phyloP scores from a whole-genome alignment of 805 yeast species.

The Wickerhamomyces rabaulensis region DNA sequence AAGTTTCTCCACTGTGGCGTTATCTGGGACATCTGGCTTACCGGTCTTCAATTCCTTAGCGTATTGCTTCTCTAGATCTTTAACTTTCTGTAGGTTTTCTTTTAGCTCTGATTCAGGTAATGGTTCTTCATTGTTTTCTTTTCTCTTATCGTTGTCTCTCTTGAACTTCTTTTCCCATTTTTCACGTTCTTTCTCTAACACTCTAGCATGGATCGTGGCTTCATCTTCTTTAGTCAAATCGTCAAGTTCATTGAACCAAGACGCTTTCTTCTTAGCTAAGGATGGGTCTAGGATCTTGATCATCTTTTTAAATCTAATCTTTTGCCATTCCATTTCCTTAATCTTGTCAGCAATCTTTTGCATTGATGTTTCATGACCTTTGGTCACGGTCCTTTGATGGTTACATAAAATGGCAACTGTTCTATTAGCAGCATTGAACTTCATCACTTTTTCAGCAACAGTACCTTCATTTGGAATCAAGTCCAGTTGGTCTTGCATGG shows the following conservation, averaged over 20 bases:
- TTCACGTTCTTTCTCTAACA: slow-evolving; percentile 63
- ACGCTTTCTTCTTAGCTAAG: slow-evolving; percentile 42
- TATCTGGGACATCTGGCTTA: slow-evolving; percentile 47
- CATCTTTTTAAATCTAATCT: slow-evolving; percentile 66
- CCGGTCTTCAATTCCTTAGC: slow-evolving; percentile 55
- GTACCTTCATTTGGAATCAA: slow-evolving; percentile 82
- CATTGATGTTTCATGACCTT: slow-evolving; percentile 76
- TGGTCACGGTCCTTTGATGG: slow-evolving; percentile 91
- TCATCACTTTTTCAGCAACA: slow-evolving; percentile 79
- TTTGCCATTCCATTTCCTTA: slow-evolving; percentile 81
- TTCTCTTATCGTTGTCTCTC: slow-evolving; percentile 72
- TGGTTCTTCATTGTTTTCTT: slow-evolving; percentile 48
- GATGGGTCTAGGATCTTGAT: slow-evolving; percentile 59
- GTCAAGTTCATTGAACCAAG: slow-evolving; percentile 62
- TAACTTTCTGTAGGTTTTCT: slow-evolving; percentile 51
- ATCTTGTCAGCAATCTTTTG: slow-evolving; percentile 73
- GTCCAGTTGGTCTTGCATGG: slow-evolving; percentile 94
- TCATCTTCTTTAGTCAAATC: slow-evolving; percentile 65
- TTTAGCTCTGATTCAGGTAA: slow-evolving; percentile 52
- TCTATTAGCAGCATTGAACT: slow-evolving; percentile 91
- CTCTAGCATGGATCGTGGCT: slow-evolving; percentile 46
- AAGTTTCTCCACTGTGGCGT: slow-evolving; percentile 56
- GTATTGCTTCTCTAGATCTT: slow-evolving; percentile 46
- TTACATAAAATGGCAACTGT: slow-evolving; percentile 94
- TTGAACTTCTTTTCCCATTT: slow-evolving; percentile 58